Percentiles rank a stretch among this genome's conserved stretches.
These are phyloP conservation scores for Phytophthora podocarpi DNA, from an alignment of 352 stramenopile species.

Conservation along the genomic window DNA sequence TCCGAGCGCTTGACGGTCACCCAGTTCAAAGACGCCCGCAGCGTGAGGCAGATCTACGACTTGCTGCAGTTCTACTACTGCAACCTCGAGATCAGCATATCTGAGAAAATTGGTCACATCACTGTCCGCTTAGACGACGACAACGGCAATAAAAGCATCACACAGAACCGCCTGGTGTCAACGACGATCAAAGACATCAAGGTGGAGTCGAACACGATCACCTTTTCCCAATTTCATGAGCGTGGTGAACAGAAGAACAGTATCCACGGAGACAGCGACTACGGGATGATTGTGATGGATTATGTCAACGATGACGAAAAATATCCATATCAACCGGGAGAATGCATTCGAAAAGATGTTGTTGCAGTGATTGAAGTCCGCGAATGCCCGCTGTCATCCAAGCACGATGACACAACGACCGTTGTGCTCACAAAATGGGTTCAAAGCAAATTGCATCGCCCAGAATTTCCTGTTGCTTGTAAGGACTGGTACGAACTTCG, in stretches of 20 bases:
- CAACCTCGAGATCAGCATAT: conserved; percentile 71
- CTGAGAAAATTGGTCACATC: conserved; percentile 57
- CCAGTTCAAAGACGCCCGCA: conserved; percentile 44
- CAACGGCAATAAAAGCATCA: conserved; percentile 43
- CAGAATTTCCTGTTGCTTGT: conserved; percentile 21
- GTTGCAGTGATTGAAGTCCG: conserved; percentile 41
- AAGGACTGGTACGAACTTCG: conserved; percentile 33
- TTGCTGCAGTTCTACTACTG: conserved; percentile 52
- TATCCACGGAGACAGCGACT: conserved; percentile 30
- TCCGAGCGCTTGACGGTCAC: conserved; percentile 50
- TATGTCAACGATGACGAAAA: conserved; percentile 46
- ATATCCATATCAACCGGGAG: conserved; percentile 42
- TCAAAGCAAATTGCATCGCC: conserved; percentile 26
- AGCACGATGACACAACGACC: conserved; percentile 3
- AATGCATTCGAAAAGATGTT: conserved; percentile 48
- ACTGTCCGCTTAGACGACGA: conserved; percentile 67
- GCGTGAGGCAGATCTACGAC: conserved; percentile 58
- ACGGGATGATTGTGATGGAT: conserved; percentile 44
- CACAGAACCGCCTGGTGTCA: conserved; percentile 55
- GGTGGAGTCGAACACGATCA: conserved; percentile 48
- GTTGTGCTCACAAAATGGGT: conserved; percentile 41
- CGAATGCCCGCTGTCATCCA: conserved; percentile 15
- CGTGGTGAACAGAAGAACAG: conserved; percentile 12
- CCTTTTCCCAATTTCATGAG: conserved; percentile 40
- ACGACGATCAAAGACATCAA: conserved; percentile 36